A percentile compares a stretch with the other conserved stretches of the same genome.
Conservation (phyloP, 2,329 filamentous ascomycete species). For the Ophiostoma quercus region DNA sequence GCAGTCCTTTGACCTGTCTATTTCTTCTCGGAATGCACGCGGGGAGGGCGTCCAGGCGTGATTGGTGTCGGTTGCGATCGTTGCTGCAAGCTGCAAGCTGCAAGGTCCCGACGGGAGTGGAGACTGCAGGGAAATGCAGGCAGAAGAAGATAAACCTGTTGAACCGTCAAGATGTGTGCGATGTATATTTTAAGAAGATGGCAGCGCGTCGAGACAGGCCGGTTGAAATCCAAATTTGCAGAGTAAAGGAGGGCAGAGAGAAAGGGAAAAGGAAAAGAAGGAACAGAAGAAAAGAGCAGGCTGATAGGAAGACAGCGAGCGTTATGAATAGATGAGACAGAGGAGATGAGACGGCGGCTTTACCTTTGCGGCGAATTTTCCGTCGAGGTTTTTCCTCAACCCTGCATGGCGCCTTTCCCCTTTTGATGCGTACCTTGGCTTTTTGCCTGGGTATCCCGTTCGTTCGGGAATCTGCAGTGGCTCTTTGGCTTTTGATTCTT, state of each 20-base stretch:
- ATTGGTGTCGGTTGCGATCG: constrained; percentile 20
- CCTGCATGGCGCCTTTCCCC: constrained; percentile 27
- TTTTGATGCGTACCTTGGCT: constrained; percentile 20
- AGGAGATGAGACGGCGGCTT: constrained; percentile 3
- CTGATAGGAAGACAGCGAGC: not conserved
- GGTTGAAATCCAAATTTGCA: not conserved
- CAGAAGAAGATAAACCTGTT: constrained; percentile 7
- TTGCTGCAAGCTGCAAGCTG: constrained; percentile 25
- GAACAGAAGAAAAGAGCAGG: not conserved
- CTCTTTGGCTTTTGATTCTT: not conserved
- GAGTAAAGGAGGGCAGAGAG: not conserved
- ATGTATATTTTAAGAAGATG: not conserved
- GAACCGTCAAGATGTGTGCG: not conserved
- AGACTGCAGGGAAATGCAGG: constrained; percentile 7
- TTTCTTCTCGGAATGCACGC: constrained; percentile 16
- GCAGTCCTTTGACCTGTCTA: not conserved
- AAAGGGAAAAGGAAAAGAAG: not conserved
- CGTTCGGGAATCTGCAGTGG: constrained; percentile 8
- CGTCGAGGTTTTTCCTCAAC: constrained; percentile 19
- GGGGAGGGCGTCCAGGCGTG: constrained; percentile 12
- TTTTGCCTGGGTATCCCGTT: constrained; percentile 6
- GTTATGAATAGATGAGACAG: constrained; percentile 6
- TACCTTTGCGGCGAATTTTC: constrained; percentile 14
- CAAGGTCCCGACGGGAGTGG: constrained; percentile 22
- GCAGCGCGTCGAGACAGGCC: not conserved